Evolutionary conservation across 345 rosid genomes (phyloP), one percentile per base, ranked within the genome.

Genomic region (Hibiscus syriacus): DNA sequence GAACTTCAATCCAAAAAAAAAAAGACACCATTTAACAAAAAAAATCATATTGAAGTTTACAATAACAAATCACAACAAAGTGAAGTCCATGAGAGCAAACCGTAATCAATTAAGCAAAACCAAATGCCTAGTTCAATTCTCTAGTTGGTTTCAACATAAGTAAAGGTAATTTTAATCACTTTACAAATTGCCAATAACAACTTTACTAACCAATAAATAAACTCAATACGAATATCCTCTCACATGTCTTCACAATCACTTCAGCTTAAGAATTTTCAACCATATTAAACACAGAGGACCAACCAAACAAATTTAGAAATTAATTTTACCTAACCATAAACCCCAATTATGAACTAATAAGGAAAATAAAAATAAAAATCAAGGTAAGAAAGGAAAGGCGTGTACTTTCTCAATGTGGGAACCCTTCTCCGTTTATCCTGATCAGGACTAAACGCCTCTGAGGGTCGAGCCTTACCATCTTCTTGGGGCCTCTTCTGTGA

Each of bases 401-500:
- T 62, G 39, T 26, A 91, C 99, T 78, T 91, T 75, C 70, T 84
- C 63, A 85, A 84, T 69, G 82, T 27, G 54, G 79, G 80, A 22
- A 75, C 71, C 75, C 83, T 86, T 65, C 96, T 74, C 58, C 90
- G 86, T 84, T 94, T 94, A 67, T 87, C 92, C 48, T 85, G 60
- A 23, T 68, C 95, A 0, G 82, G 80, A 70, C 67, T 69, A 68
- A 69, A 69, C 46, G 83, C 90, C 27, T 85, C 90, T 0, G 77
- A 45, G 9, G 62, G 20, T 36, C 79, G 85, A 70, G 78, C 76
- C 81, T 82, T 89, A 5, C 83, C 84, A 39, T 85, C 90, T 13
- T 94, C 99, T 46, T 82, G 83, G 50, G 88, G 92, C 78, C 97
- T 87, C 79, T 94, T 94, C 73, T 88, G 92, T 43, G 99, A 86